These are phyloP conservation scores for Epichloe typhina DNA, from an alignment of 2,329 filamentous ascomycete genomes.

Conservation along the genomic window DNA sequence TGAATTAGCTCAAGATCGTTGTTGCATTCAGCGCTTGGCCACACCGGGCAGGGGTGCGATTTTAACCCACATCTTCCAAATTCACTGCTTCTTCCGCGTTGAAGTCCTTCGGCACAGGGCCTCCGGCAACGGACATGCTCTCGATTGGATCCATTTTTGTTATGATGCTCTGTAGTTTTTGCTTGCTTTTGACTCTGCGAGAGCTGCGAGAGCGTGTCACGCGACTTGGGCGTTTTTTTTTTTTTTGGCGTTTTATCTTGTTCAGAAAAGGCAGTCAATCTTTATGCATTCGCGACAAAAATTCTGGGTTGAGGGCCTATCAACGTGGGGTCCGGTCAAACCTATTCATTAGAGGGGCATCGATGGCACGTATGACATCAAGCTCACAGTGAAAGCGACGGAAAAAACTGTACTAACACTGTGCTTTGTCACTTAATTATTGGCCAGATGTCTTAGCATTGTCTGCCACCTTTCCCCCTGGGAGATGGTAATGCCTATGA, in stretches of 20 bases:
- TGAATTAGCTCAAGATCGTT: neutral
- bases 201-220: neutral
- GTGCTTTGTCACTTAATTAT: neutral
- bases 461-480: neutral
- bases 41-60: neutral
- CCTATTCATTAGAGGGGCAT: neutral
- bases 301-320: neutral
- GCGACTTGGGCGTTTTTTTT: neutral
- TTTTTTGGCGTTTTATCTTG: no score
- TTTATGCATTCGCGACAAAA: neutral
- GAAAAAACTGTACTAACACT: neutral
- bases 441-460: no score
- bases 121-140: slow-evolving; percentile 19
- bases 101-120: slow-evolving; percentile 39
- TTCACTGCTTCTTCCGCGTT: slow-evolving; percentile 43
- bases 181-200: neutral
- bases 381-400: neutral
- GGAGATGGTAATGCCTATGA: neutral
- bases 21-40: neutral
- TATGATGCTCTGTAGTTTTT: neutral
- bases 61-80: slow-evolving; percentile 39
- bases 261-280: neutral
- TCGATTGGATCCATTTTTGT: slow-evolving; percentile 26
- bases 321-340: neutral
- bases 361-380: neutral